phyloP scores from a whole-genome alignment of 2,329 filamentous ascomycete genomes.

The Gaeumannomyces tritici region DNA sequence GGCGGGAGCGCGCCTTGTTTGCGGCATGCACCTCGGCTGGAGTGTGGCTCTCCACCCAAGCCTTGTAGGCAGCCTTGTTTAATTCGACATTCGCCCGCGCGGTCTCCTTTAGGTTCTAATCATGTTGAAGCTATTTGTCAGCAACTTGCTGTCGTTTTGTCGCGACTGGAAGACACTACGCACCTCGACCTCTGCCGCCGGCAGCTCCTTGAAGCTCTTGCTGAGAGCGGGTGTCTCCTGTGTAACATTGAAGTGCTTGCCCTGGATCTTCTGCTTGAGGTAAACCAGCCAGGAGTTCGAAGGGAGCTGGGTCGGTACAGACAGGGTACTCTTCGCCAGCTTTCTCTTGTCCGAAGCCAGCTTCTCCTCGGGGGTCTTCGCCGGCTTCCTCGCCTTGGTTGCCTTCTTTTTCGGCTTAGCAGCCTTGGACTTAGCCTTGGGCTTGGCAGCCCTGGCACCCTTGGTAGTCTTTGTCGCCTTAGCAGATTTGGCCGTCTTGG shows the following conservation, averaged over 20 bases:
- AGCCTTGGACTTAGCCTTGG: background rate
- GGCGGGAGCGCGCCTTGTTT: slow-evolving; percentile 34
- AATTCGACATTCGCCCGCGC: slow-evolving; percentile 27
- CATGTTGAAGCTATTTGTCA: background rate
- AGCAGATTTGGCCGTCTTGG: slow-evolving; percentile 11
- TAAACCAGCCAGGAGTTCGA: background rate
- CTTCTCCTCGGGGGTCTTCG: slow-evolving; percentile 27
- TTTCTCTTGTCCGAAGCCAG: slow-evolving; percentile 19
- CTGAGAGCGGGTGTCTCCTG: background rate
- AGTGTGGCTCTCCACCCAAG: slow-evolving; percentile 37
- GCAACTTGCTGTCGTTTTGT: background rate
- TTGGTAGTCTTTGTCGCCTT: slow-evolving; percentile 17
- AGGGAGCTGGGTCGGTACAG: slow-evolving; percentile 20
- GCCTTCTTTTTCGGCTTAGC: slow-evolving; percentile 12
- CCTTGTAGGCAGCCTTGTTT: slow-evolving; percentile 30
- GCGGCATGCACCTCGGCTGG: slow-evolving; percentile 30
- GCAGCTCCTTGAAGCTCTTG: slow-evolving; percentile 26
- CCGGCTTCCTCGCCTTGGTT: slow-evolving; percentile 8
- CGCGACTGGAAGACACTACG: slow-evolving; percentile 8
- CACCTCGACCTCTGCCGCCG: slow-evolving; percentile 33
- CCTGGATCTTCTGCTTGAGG: background rate
- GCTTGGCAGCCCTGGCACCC: slow-evolving; percentile 3
- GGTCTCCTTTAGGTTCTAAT: slow-evolving; percentile 24
- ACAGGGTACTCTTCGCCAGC: slow-evolving; percentile 30
- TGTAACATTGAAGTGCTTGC: slow-evolving; percentile 2